phyloP scores from a whole-genome alignment of 768 basidiomycete species.

The Lepiota subincarnata region DNA sequence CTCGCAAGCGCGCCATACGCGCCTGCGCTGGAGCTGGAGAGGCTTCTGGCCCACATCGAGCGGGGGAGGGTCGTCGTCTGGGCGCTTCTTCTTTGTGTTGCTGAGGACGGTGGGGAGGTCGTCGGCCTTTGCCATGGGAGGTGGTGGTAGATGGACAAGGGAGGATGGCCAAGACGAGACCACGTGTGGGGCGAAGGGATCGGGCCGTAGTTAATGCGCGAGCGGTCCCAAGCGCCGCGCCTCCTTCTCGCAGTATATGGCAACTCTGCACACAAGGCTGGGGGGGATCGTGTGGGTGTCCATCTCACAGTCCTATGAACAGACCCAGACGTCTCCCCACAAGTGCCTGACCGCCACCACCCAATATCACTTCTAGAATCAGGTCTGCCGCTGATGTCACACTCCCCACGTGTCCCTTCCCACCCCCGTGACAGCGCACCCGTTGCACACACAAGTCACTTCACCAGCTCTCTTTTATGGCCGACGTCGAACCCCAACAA shows the following conservation, averaged over 20 bases:
- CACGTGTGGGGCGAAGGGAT: constrained; percentile 22
- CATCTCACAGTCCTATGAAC: not conserved
- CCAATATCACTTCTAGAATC: not conserved
- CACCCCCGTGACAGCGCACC: too few species aligned
- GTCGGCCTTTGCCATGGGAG: constrained; percentile 47
- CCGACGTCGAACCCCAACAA: constrained; percentile 43
- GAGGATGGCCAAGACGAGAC: constrained; percentile 14
- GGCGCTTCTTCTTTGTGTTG: constrained; percentile 75
- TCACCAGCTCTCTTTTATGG: constrained; percentile 27
- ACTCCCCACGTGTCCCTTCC: too few species aligned
- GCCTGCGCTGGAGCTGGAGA: constrained; percentile 68
- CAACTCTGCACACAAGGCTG: constrained; percentile 3
- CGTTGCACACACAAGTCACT: not conserved
- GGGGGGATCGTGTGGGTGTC: not conserved
- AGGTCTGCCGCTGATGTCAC: too few species aligned
- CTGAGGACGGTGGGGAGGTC: constrained; percentile 44
- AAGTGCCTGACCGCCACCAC: not conserved
- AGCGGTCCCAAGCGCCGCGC: not conserved
- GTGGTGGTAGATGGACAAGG: constrained; percentile 19
- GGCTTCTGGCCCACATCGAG: constrained; percentile 63
- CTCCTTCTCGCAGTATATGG: not conserved
- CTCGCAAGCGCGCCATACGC: constrained; percentile 90
- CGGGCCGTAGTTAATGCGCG: constrained; percentile 17
- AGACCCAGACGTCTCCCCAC: too few species aligned
- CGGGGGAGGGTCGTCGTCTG: constrained; percentile 53